Base-by-base conservation (phyloP, 306 rosid species). In the Hylodesmum podocarpum region DNA sequence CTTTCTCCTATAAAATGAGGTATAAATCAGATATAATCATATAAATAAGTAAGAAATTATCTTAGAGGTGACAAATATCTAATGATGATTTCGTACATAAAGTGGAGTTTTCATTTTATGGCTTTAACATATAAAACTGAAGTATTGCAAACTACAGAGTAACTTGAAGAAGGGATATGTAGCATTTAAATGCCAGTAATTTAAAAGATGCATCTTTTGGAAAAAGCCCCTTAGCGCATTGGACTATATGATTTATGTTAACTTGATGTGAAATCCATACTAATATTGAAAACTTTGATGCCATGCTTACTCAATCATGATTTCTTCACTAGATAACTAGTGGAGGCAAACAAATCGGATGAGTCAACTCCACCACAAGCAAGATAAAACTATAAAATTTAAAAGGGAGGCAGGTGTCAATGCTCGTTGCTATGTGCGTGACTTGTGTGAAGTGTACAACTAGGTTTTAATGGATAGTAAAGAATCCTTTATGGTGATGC, bases 1-100 rank as follows among this genome's bases (percentile, higher is more conserved):
- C 89, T 72, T 81, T 91, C 79, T 79, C 89, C 98, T 91, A 82
- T 70, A 41, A 76, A 69, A 79, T 55, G 43, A 59, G 68, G 66
- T 31, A 54, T 51, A 66, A 72, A 75, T 70, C 72, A 80, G 63
- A 62, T 16, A 28, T 14, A 62, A 14, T 37, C 73, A 59, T 75
- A 16, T 28, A 36, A 18, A 19, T 58, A 29, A 15, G 11, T 37
- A 31, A 7, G 29, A 78, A 43, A 58, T 31, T 69, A 58, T 75
- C 63, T 14, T 19, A 16, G 33, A 28, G 36, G 4, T 15, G 61
- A 11, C 31, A 74, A 64, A 39, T 37, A 31, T 37, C 61, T 19
- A 65, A 50, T 53, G 13, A 74, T 50, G 67, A 49, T 50, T 64
- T 11, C 39, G 14, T 7, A 55, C 66, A 22, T 37, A 55, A 28